These are phyloP conservation scores for Neofusicoccum umdonicola DNA, from an alignment of 2,329 filamentous ascomycete species.

Conservation along the genomic window DNA sequence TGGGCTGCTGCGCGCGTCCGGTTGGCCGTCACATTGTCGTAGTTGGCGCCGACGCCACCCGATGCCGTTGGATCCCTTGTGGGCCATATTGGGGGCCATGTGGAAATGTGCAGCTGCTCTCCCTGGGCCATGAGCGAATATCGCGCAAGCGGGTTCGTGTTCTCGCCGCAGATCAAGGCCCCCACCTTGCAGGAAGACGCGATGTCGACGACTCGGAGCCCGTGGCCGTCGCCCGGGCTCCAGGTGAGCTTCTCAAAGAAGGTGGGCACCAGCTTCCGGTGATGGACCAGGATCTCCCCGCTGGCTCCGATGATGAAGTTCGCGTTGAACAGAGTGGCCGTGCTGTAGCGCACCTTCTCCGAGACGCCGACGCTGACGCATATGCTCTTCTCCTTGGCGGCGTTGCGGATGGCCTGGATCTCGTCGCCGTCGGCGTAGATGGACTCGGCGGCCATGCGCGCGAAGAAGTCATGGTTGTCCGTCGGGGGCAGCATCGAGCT, in stretches of 20 bases:
- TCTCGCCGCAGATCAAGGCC: slow-evolving; percentile 56
- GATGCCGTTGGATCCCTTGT: slow-evolving; percentile 33
- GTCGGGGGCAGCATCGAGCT: slow-evolving; percentile 47
- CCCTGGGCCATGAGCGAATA: slow-evolving; percentile 55
- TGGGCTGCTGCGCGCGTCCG: slow-evolving; percentile 53
- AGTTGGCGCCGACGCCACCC: slow-evolving; percentile 36
- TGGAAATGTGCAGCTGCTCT: slow-evolving; percentile 56
- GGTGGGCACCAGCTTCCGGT: slow-evolving; percentile 55
- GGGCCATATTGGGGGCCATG: slow-evolving; percentile 57
- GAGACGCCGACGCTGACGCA: slow-evolving; percentile 53
- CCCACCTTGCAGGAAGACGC: slow-evolving; percentile 50
- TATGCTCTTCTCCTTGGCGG: slow-evolving; percentile 38
- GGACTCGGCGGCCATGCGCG: slow-evolving; percentile 46
- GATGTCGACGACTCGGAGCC: slow-evolving; percentile 45
- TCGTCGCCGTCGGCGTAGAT: slow-evolving; percentile 49
- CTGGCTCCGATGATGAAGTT: slow-evolving; percentile 47
- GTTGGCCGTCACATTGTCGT: slow-evolving; percentile 56
- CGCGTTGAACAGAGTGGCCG: slow-evolving; percentile 52
- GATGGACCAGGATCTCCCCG: slow-evolving; percentile 50
- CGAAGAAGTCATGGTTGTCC: slow-evolving; percentile 52
- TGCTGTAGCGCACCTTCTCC: slow-evolving; percentile 46
- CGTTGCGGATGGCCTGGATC: slow-evolving; percentile 39
- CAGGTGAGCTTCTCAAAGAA: slow-evolving; percentile 59
- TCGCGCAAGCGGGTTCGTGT: slow-evolving; percentile 56
- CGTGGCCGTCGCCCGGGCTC: slow-evolving; percentile 53